These are phyloP conservation scores for Chlamydomonas schloesseri DNA, from an alignment of 139 green algal species.

Conservation along the genomic window DNA sequence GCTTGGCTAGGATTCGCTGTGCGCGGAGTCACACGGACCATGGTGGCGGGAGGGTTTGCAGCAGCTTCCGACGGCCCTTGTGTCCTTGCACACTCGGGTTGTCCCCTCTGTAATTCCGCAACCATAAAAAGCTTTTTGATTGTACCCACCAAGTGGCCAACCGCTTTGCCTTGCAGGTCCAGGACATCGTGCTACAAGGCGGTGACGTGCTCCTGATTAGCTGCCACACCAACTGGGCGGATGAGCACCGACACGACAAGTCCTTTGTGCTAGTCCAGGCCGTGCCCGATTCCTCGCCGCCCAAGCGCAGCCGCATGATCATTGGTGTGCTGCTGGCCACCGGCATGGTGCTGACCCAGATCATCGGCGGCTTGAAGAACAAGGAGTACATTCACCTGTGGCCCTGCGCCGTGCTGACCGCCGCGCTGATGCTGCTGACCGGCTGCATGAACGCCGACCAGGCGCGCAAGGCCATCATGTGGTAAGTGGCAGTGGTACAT, in stretches of 20 bases:
- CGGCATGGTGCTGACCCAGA: constrained; percentile 62
- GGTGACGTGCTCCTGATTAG: constrained; percentile 76
- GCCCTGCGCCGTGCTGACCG: constrained; percentile 58
- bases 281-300: constrained; percentile 11
- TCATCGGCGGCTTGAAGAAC: neutral
- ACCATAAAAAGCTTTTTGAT: too few relatives aligned
- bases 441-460: constrained; percentile 41
- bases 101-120: too few relatives aligned
- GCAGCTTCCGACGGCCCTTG: too few relatives aligned
- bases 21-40: too few relatives aligned
- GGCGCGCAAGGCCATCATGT: constrained; percentile 61
- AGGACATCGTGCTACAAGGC: constrained; percentile 71
- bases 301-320: constrained; percentile 45
- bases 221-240: neutral
- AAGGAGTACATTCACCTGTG: constrained; percentile 39
- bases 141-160: too few relatives aligned
- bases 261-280: neutral
- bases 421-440: constrained; percentile 12
- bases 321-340: constrained; percentile 53
- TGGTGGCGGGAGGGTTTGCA: too few relatives aligned
- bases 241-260: neutral
- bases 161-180: too few relatives aligned
- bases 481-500: too few relatives aligned
- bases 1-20: too few relatives aligned
- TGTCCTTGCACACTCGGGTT: too few relatives aligned